Base-by-base conservation (phyloP, 106 monocot genomes). In the Ottelia alismoides region DNA sequence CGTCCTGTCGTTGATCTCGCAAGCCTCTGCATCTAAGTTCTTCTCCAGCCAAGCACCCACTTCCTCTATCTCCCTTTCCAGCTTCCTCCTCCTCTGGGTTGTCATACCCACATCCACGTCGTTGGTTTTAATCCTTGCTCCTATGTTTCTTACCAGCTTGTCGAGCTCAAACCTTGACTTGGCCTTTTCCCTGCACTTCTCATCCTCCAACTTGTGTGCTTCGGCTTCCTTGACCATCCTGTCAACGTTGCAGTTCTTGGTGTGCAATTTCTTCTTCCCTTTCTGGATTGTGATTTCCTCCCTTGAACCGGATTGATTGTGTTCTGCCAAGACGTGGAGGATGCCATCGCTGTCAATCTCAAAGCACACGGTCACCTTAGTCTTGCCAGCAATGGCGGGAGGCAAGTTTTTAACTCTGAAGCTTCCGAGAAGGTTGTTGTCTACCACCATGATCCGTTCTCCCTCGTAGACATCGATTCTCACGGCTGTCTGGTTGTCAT, bases 251-350 rank as follows among this genome's bases (percentile, higher is more conserved):
- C n/a, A n/a, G n/a, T n/a, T n/a, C n/a, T 64, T 53, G 43, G 52
- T 64, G 52, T 43, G 52, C 35, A 64, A 27, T 43, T 53, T 51
- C 7, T 53, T 53, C 63, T 32, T 64, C 18, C 53, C 63, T 26
- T 53, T 64, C 43, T 51, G 52, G 31, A 64, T 64, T 51, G 63
- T 64, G 40, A 64, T 64, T 53, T 64, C 28, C 43, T 52, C 44
- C 52, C 44, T 64, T 53, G 25, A 35, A n/a, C 63, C 63, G 7
- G 52, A 52, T 1, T 24, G 52, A 51, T 52, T 51, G 35, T 62
- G 52, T 53, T 64, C 52, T 2, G 63, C 63, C 5, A 43, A 52
- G 0, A 64, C 63, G 22, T 49, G 49, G 17, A 62, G 16, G 47
- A 60, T 60, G 28, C 60, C 60, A 28, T 60, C 48, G 17, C 31